Conservation (phyloP, 345 rosid genomes). For the Aquilaria yunnanensis region DNA sequence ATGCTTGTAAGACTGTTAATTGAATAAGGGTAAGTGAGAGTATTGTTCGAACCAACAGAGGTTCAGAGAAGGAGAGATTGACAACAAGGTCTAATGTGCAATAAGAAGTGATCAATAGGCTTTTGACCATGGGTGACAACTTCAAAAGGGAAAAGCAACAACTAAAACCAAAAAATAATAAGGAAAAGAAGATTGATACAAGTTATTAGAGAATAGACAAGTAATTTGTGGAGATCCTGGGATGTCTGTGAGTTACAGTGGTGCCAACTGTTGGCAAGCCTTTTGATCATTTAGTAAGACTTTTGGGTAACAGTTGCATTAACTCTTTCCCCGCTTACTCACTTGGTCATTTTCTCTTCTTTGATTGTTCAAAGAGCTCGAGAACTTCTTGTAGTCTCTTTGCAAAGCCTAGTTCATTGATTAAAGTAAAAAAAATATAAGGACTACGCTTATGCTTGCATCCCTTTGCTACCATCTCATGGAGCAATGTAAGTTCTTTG, state of each 20-base stretch:
- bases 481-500: no score
- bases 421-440: no score
- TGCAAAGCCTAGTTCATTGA: no score
- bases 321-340: no score
- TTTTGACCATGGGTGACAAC: constrained; percentile 74
- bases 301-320: constrained; percentile 5
- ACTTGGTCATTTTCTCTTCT: no score
- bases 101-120: constrained; percentile 55
- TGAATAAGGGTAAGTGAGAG: no score
- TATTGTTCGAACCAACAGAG: no score
- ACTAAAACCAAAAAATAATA: constrained; percentile 54
- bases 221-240: constrained; percentile 81
- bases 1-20: no score
- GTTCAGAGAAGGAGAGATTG: constrained; percentile 49
- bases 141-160: constrained; percentile 74
- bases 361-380: no score
- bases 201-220: constrained; percentile 93
- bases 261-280: constrained; percentile 80
- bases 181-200: constrained; percentile 68
- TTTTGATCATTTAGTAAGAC: constrained; percentile 63
- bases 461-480: no score
- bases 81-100: constrained; percentile 46
- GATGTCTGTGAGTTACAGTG: constrained; percentile 62
- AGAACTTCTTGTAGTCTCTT: no score
- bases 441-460: no score